Evolutionary conservation across 2,329 filamentous ascomycete species (phyloP), one percentile per base, ranked within the genome.

Genomic region (Aureobasidium sp.): DNA sequence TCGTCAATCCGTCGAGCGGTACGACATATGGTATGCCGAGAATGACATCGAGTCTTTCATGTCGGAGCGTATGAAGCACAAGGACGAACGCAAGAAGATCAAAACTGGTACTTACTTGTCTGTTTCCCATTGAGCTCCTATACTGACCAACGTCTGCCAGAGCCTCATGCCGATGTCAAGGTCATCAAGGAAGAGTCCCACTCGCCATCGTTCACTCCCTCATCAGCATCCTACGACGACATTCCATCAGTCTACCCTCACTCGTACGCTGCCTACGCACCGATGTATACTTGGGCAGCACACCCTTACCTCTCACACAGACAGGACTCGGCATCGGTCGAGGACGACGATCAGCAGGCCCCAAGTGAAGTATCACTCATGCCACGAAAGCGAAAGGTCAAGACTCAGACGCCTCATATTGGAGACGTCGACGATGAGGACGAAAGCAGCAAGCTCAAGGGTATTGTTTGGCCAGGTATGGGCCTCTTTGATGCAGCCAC

Each of bases 401-500:
- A 60, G 45, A 11, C 20, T 34, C 22, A 51, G n/a, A 20, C 36
- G 5, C 15, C 45, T 34, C 62, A 29, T 45, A 25, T 5, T 57
- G 44, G 29, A 62, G 51, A 59, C 2, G 34, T 22, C 39, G 34
- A 48, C 29, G 68, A 55, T 29, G 68, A 75, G 45, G 75, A 71
- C 45, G 75, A 77, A 61, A 70, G 69, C 55, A 78, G 73, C 63
- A 83, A 79, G 69, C 79, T 91, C 59, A 92, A 92, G 72, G 89
- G 89, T 2, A 77, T 87, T n/a, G 78, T 84, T 51, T 91, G 86
- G 81, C 86, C 87, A 2, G 89, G 89, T 20, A 92, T 92, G 89
- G 83, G 84, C 59, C 81, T 90, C n/a, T 91, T 92, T 70, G 89
- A 93, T 72, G 85, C 89, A 59, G 89, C 89, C 5, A 89, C 87